Conservation (phyloP, 2,329 filamentous ascomycete genomes). For the Venturia nashicola region DNA sequence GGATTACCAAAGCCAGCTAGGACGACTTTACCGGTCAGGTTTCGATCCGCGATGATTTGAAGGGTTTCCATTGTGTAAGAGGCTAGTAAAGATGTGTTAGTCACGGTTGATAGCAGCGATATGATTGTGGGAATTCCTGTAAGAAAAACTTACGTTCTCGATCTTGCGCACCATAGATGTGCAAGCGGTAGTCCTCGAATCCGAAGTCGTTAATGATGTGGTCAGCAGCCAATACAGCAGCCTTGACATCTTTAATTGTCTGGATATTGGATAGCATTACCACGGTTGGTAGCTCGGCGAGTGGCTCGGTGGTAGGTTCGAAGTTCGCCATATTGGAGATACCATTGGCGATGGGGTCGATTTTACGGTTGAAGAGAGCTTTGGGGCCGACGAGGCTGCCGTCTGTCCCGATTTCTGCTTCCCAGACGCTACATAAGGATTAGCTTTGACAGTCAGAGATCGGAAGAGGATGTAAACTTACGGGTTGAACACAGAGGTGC, state of each 20-base stretch:
- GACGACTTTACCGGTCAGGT: conserved; percentile 31
- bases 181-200: conserved; percentile 44
- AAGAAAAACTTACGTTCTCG: conserved; percentile 33
- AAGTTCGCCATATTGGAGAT: conserved; percentile 48
- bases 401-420: conserved; percentile 44
- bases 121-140: not conserved
- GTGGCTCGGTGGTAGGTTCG: conserved; percentile 41
- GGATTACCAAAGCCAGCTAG: conserved; percentile 41
- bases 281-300: conserved; percentile 42
- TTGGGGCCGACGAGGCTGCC: conserved; percentile 39
- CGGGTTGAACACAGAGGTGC: conserved; percentile 46
- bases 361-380: conserved; percentile 39
- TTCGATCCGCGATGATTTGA: conserved; percentile 38
- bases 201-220: conserved; percentile 49
- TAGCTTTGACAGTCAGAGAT: not conserved
- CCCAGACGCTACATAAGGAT: conserved; percentile 32
- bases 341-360: conserved; percentile 49
- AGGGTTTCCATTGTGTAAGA: conserved; percentile 39
- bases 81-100: conserved; percentile 11
- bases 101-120: not conserved
- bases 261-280: conserved; percentile 48
- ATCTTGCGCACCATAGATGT: conserved; percentile 47
- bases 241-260: conserved; percentile 46
- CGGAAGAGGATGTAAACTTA: not conserved
- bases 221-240: conserved; percentile 44